Conservation (phyloP, 2,329 filamentous ascomycete species). For the Pseudocercospora pini-densiflorae region DNA sequence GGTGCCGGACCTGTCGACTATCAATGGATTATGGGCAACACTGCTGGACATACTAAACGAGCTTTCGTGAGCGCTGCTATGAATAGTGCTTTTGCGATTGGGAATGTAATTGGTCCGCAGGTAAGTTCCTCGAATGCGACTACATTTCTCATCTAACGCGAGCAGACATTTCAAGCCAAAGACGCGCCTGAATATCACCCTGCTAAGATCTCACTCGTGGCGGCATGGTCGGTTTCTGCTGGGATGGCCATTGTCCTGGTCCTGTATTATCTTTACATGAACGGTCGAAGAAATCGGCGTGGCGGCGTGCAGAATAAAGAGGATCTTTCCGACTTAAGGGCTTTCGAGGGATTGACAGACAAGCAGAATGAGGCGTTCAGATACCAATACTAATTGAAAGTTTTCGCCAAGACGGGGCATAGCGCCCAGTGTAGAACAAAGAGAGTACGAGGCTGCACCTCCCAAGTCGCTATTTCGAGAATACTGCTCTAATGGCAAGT, state of each 20-base stretch:
- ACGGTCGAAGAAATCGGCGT: neutral
- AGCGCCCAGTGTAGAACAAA: no score
- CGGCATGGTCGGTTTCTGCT: conserved; percentile 37
- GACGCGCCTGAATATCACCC: conserved; percentile 45
- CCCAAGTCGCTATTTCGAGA: no score
- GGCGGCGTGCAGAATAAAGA: neutral
- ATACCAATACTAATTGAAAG: conserved; percentile 6
- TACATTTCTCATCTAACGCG: neutral
- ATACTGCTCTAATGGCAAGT: no score
- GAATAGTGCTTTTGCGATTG: conserved; percentile 36
- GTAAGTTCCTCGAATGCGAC: neutral
- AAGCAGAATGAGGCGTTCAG: conserved; percentile 30
- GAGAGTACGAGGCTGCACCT: no score
- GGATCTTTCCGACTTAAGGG: neutral
- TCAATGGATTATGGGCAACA: conserved; percentile 48
- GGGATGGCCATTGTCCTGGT: conserved; percentile 51
- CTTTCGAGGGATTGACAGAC: conserved; percentile 30
- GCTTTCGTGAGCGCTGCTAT: conserved; percentile 60
- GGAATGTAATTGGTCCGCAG: conserved; percentile 46
- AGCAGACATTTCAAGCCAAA: conserved; percentile 42
- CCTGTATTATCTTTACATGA: conserved; percentile 35
- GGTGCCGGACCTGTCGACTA: conserved; percentile 43
- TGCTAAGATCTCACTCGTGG: conserved; percentile 48
- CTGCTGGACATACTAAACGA: conserved; percentile 72
- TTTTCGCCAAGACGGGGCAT: no score